Evolutionary conservation across 495 filamentous ascomycete species (phyloP).

Genomic region (Collariella sp.): DNA sequence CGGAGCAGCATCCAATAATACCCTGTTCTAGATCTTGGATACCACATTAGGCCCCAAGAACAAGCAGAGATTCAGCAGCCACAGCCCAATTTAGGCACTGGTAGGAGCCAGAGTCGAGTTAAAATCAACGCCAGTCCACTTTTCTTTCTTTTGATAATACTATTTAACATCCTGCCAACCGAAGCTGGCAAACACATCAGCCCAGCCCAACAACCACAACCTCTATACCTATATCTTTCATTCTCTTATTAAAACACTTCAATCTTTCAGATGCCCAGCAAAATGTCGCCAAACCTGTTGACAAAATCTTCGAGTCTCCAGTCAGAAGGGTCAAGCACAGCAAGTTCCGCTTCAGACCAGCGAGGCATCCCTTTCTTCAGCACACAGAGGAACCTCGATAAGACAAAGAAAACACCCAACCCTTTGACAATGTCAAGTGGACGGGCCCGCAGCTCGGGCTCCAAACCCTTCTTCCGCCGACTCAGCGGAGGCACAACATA

Average conservation of each 20-base stretch:
- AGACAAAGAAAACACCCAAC: background rate
- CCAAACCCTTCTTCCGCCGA: conserved; percentile 1
- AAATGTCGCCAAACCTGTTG: background rate
- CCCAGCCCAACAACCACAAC: too few relatives aligned
- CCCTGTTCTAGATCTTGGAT: background rate
- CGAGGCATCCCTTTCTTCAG: conserved; percentile 6
- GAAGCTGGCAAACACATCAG: too few relatives aligned
- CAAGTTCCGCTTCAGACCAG: background rate
- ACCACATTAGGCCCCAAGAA: background rate
- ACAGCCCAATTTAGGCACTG: background rate
- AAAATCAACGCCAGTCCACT: background rate
- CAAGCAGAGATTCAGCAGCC: background rate
- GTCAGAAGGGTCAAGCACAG: background rate
- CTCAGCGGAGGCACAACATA: background rate
- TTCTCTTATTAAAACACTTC: too few relatives aligned
- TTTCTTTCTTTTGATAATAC: background rate
- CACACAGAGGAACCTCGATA: background rate
- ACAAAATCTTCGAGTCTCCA: background rate
- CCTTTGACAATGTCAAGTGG: background rate
- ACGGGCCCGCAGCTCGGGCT: background rate
- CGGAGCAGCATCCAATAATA: background rate
- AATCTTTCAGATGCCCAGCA: conserved; percentile 5
- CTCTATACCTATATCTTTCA: background rate
- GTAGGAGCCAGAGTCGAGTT: background rate
- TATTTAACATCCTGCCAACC: background rate